Base-by-base conservation (phyloP, 805 yeast species). In the Cyberlindnera bimundalis region DNA sequence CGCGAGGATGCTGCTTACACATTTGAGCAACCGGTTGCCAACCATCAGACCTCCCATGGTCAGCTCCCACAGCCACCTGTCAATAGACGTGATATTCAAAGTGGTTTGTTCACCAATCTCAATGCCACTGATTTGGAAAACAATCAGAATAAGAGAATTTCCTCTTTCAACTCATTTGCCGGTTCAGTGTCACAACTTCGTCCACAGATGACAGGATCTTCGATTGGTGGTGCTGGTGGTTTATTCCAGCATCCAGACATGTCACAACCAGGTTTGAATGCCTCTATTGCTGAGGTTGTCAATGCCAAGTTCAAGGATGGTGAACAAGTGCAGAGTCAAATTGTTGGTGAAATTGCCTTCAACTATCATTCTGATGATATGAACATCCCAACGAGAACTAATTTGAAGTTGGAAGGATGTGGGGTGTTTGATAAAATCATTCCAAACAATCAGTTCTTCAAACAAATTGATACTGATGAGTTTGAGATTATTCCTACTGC, bases 331-430 rank as follows among this genome's bases (percentile, higher is more conserved):
- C 72, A 76, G 26, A 74, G 87, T 7, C 79, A 81, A 56, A 71
- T 81, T 11, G 73, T 83, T 40, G 97, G 98, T 38, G 97, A 91
- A 64, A 70, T 90, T 51, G 96, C 96, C 0, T 76, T 89, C 59
- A 82, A 82, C 52, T 86, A 79, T 58, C 71, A 73, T 17, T 51
- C 68, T 35, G 51, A 56, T 37, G 47, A 56, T 23, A 39, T 43
- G 12, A 53, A 58, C 41, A 35, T 68, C 14, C 79, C 78, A 36
- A 53, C 60, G 6, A 71, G 66, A 41, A 67, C 75, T 24, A 68
- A 68, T 35, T 40, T 78, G 45, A 63, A 60, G 37, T 59, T 76
- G 6, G 63, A 67, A 8, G 65, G 65, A 17, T 64, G 71, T 31
- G 71, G 71, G 9, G 58, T 64, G 11, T 48, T 67, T 29, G 71